Evolutionary conservation across 129 eudicot genomes (phyloP), one percentile per base, ranked within the genome.

Genomic region (Artemisia annua): DNA sequence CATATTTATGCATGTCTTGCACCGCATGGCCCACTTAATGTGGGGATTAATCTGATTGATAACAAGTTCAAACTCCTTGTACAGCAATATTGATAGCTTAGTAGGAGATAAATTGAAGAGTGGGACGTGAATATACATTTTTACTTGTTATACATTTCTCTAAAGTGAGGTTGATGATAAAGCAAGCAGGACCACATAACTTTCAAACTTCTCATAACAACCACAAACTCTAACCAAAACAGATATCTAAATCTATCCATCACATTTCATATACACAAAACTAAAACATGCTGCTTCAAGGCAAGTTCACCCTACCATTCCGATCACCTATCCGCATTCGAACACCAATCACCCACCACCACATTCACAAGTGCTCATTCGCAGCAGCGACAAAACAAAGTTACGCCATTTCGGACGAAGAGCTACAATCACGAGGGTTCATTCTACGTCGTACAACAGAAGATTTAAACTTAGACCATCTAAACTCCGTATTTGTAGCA

Each of bases 401-500:
- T 72, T 75, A 70, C 89, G 54, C 96, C 24, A 76, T 84, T 77
- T 84, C 97, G 74, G 91, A 86, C 80, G 79, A 83, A 15, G 81
- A 85, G 1, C 92, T 94, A 64, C 10, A 79, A 44, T 76, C 98
- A 0, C 85, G 91, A 10, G 98, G 98, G 9, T 86, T 90, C 89
- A 71, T 63, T 28, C 73, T 94, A 80, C 97, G 85, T 73, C 87
- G 85, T 30, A 81, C 91, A 1, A 58, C 69, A 68, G 76, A 74
- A 3, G 44, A 79, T 71, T 93, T 94, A 32, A 83, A 90, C 79
- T 88, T 94, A 10, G 92, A 90, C 85, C 96, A 88, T 71, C 82
- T 94, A 16, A 94, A 94, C 84, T 69, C 92, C 72, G 87, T 90
- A 54, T 94, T 94, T 80, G 92, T 85, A 0, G 86, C 98, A 18